Evolutionary conservation across 169 alveolate species (phyloP).

Genomic region (Cryptosporidium muris): DNA sequence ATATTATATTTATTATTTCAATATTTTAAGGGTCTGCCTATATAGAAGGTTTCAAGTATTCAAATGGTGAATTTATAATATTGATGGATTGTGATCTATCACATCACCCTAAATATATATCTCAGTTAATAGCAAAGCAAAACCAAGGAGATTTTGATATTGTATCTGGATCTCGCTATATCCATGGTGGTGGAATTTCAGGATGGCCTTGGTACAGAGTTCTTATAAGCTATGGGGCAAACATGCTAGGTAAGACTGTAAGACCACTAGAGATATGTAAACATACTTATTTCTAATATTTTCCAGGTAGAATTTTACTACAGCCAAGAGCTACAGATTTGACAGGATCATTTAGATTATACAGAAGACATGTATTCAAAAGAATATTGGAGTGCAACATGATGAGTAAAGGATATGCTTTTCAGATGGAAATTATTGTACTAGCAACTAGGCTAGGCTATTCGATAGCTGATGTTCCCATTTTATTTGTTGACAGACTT

Average conservation of each 20-base stretch:
- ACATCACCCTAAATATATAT: conserved; percentile 95
- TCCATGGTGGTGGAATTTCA: conserved; percentile 93
- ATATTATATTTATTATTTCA: conserved; percentile 87
- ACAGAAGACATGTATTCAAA: conserved; percentile 88
- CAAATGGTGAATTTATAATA: conserved; percentile 91
- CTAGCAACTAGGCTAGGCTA: conserved; percentile 89
- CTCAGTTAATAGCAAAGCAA: conserved; percentile 89
- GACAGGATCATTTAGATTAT: conserved; percentile 95
- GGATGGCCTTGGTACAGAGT: conserved; percentile 95
- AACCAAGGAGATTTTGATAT: conserved; percentile 88
- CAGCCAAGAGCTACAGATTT: conserved; percentile 86
- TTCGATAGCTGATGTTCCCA: conserved; percentile 94
- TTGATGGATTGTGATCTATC: conserved; percentile 98
- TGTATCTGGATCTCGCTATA: conserved; percentile 96
- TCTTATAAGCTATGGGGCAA: conserved; percentile 93
- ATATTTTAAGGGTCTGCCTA: conserved; percentile 96
- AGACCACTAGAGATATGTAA: neutral
- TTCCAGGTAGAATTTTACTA: conserved; percentile 80
- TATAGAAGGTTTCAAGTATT: conserved; percentile 90
- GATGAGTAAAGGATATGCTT: conserved; percentile 91
- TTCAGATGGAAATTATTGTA: conserved; percentile 95
- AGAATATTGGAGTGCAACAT: conserved; percentile 80
- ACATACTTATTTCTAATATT: neutral
- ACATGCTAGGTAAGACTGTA: conserved; percentile 79
- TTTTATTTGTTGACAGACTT: conserved; percentile 94